phyloP scores from a whole-genome alignment of 345 rosid genomes.

The Trapa incisa region DNA sequence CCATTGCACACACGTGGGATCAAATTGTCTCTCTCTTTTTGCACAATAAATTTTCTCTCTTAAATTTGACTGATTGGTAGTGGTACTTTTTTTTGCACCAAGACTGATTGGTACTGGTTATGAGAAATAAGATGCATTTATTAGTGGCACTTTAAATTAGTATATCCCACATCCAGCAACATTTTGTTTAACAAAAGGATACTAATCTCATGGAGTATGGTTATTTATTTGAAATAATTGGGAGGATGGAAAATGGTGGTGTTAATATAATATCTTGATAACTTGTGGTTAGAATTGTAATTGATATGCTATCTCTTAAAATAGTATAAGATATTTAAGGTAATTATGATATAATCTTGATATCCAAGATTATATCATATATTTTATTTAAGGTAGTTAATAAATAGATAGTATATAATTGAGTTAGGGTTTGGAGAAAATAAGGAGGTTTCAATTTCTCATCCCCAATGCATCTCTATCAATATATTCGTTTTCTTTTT shows the following conservation, averaged over 20 bases:
- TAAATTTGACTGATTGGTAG: neutral
- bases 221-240: neutral
- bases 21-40: neutral
- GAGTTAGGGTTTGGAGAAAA: too few relatives aligned
- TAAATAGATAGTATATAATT: too few relatives aligned
- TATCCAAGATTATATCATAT: too few relatives aligned
- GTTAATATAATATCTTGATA: neutral
- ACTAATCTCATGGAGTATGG: neutral
- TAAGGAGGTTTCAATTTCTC: too few relatives aligned
- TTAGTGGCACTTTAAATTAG: neutral
- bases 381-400: too few relatives aligned
- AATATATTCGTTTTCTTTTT: too few relatives aligned
- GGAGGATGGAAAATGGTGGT: neutral
- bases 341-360: too few relatives aligned
- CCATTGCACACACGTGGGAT: neutral
- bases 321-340: too few relatives aligned
- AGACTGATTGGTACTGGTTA: neutral
- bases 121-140: neutral
- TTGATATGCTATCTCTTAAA: neutral
- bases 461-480: too few relatives aligned
- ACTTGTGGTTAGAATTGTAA: neutral
- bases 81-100: neutral
- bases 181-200: neutral
- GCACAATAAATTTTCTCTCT: neutral
- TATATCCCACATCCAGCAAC: neutral